Percentiles rank a stretch among this genome's conserved stretches.
Evolutionary conservation across 2,329 filamentous ascomycete species (phyloP).

Genomic region (Aspergillus luchuensis): DNA sequence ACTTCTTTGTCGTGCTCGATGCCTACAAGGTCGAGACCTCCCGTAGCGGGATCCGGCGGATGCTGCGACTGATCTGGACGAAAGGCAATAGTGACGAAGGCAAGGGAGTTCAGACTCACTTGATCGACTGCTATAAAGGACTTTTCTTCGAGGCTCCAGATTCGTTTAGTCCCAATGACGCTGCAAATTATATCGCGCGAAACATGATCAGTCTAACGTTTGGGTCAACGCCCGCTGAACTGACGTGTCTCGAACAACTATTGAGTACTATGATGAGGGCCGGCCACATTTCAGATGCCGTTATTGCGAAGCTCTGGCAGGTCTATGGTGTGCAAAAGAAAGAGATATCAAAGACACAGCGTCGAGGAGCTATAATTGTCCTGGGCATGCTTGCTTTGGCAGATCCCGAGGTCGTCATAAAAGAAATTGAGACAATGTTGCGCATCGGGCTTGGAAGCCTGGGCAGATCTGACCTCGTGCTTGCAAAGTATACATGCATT

Average conservation of each 20-base stretch:
- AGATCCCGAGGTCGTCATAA: conserved; percentile 87
- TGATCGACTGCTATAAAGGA: conserved; percentile 94
- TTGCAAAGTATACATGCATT: conserved; percentile 95
- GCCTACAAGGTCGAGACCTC: conserved; percentile 95
- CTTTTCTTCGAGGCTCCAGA: conserved; percentile 96
- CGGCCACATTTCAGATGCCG: conserved; percentile 79
- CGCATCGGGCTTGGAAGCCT: conserved; percentile 81
- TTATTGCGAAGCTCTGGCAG: conserved; percentile 93
- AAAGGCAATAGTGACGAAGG: conserved; percentile 99
- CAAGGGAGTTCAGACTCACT: conserved; percentile 93
- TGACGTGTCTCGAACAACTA: conserved; percentile 93
- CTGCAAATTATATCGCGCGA: conserved; percentile 90
- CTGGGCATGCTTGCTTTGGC: conserved; percentile 95
- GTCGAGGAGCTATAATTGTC: conserved; percentile 91
- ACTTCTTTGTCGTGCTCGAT: conserved; percentile 93
- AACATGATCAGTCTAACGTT: conserved; percentile 99
- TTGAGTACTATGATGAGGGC: conserved; percentile 97
- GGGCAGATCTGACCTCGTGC: conserved; percentile 77
- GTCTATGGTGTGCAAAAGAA: conserved; percentile 93
- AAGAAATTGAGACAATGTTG: conserved; percentile 92
- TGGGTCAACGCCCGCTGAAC: conserved; percentile 87
- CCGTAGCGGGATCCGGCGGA: conserved; percentile 86
- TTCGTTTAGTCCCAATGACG: conserved; percentile 81
- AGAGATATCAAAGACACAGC: conserved; percentile 88
- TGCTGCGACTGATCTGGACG: conserved; percentile 97